These are phyloP conservation scores for Neurospora pannonica DNA, from an alignment of 495 filamentous ascomycete genomes.

Conservation along the genomic window DNA sequence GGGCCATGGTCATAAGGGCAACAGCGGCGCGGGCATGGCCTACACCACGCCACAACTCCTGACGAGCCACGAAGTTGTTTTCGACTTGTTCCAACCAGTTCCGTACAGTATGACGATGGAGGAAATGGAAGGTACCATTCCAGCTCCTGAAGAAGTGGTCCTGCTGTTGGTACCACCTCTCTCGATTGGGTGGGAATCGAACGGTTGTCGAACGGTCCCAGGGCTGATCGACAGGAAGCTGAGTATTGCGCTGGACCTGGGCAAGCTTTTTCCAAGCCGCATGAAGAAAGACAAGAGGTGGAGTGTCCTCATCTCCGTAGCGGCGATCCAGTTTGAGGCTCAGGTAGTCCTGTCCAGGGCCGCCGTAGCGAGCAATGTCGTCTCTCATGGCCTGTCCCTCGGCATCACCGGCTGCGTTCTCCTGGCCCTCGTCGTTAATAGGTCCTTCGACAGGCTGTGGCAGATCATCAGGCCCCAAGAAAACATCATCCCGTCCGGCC, in stretches of 20 bases:
- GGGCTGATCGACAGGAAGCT: constrained; percentile 9
- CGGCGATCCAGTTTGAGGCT: constrained; percentile 4
- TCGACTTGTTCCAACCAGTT: constrained; percentile 11
- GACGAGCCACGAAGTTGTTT: constrained; percentile 4
- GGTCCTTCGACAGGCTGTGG: background rate
- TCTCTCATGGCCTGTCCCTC: background rate
- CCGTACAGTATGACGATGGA: constrained; percentile 11
- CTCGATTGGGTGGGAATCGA: background rate
- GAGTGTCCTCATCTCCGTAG: constrained; percentile 12
- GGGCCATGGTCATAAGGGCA: constrained; percentile 16
- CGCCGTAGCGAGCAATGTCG: background rate
- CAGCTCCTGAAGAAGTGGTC: constrained; percentile 12
- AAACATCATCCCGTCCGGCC: background rate
- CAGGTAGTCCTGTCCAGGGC: background rate
- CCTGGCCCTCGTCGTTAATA: background rate
- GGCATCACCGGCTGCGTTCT: background rate
- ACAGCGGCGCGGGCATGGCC: constrained; percentile 14
- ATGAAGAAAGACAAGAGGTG: constrained; percentile 16
- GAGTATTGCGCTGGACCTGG: background rate
- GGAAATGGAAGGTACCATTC: constrained; percentile 16
- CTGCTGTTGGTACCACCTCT: constrained; percentile 9
- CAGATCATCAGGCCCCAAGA: background rate
- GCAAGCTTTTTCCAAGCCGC: constrained; percentile 16
- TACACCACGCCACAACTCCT: constrained; percentile 6
- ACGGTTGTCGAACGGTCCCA: constrained; percentile 5